These are phyloP conservation scores for Pichia pseudocactophila DNA, from an alignment of 805 yeast species.

Conservation along the genomic window DNA sequence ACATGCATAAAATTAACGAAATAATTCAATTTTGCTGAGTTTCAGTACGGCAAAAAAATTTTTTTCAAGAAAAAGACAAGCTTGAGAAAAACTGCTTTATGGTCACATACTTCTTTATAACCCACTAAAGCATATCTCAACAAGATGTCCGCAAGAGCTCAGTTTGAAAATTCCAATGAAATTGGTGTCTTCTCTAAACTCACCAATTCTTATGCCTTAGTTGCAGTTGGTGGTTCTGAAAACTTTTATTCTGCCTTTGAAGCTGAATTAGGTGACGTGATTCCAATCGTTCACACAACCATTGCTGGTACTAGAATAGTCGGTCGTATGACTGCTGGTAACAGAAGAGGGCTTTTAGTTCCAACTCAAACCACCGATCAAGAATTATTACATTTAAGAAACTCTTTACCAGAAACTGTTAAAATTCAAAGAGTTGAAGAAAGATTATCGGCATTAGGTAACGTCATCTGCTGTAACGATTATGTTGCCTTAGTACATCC, in stretches of 20 bases:
- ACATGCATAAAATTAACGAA: too few relatives aligned
- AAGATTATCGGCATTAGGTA: constrained; percentile 92
- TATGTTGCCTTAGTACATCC: constrained; percentile 99
- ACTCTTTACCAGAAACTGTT: constrained; percentile 89
- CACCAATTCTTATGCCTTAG: constrained; percentile 93
- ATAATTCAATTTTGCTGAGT: too few relatives aligned
- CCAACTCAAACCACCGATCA: constrained; percentile 98
- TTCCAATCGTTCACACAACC: constrained; percentile 95
- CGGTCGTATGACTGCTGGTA: constrained; percentile 98
- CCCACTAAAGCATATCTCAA: too few relatives aligned
- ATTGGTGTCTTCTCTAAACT: constrained; percentile 92
- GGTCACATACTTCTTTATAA: too few relatives aligned
- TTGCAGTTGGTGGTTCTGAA: constrained; percentile 93
- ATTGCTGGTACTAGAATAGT: constrained; percentile 97
- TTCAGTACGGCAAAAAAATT: background rate
- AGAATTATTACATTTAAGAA: constrained; percentile 94
- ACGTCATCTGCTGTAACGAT: constrained; percentile 97
- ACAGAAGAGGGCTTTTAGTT: constrained; percentile 92
- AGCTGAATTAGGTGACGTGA: constrained; percentile 92
- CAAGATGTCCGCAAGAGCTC: constrained; percentile 60
- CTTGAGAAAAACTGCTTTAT: too few relatives aligned
- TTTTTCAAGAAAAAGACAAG: background rate
- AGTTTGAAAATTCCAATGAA: constrained; percentile 80
- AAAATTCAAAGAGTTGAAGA: constrained; percentile 98
- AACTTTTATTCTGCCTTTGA: constrained; percentile 86